Percentiles rank a stretch among this genome's conserved stretches.
Conservation (phyloP, 2,329 filamentous ascomycete genomes). For the Epichloe sibirici region DNA sequence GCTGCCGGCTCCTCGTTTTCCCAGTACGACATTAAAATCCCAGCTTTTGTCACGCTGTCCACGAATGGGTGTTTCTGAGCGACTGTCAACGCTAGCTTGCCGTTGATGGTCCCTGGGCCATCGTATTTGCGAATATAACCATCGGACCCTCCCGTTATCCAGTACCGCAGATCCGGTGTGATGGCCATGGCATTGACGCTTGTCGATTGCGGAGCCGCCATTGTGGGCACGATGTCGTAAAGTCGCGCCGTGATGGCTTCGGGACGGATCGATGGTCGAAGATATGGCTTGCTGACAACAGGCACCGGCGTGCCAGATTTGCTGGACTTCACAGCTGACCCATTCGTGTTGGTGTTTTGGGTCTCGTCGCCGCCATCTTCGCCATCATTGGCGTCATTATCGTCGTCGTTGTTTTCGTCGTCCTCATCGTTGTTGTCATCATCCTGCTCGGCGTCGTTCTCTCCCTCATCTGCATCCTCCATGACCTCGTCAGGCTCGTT, state of each 20-base stretch:
- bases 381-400: slow-evolving; percentile 29
- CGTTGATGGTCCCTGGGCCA: slow-evolving; percentile 87
- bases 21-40: slow-evolving; percentile 93
- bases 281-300: slow-evolving; percentile 6
- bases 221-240: slow-evolving; percentile 95
- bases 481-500: slow-evolving; percentile 45
- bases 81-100: slow-evolving; percentile 84
- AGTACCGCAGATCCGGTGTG: slow-evolving; percentile 88
- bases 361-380: slow-evolving; percentile 23
- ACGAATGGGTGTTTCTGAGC: slow-evolving; percentile 95
- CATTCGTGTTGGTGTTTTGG: slow-evolving; percentile 13
- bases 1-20: slow-evolving; percentile 74
- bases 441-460: slow-evolving; percentile 26
- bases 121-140: slow-evolving; percentile 97
- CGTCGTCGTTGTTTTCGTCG: slow-evolving; percentile 22
- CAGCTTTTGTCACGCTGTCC: slow-evolving; percentile 91
- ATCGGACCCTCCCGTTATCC: slow-evolving; percentile 87
- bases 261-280: slow-evolving; percentile 53
- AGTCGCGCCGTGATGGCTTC: slow-evolving; percentile 68
- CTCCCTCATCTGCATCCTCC: slow-evolving; percentile 34
- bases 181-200: slow-evolving; percentile 88
- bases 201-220: slow-evolving; percentile 89
- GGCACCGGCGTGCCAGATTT: slow-evolving; percentile 19
- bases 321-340: slow-evolving; percentile 5
- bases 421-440: slow-evolving; percentile 26